These are phyloP conservation scores for Annulohypoxylon nitens DNA, from an alignment of 495 filamentous ascomycete genomes.

Conservation along the genomic window DNA sequence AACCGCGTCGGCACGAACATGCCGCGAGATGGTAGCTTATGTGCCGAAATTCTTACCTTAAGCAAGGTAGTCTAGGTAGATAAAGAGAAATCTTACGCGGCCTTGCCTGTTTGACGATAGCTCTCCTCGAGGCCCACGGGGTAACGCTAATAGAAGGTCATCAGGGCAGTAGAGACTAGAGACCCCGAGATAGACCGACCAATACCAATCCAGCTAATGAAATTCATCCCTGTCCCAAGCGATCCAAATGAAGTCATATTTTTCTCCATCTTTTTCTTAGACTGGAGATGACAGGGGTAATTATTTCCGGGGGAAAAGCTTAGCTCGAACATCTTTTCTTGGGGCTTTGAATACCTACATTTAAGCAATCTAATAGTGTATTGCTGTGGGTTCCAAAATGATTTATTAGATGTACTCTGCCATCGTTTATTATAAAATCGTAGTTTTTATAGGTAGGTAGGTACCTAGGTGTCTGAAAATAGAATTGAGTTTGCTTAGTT, in stretches of 20 bases:
- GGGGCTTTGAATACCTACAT: neutral
- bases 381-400: too few relatives aligned
- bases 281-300: constrained; percentile 19
- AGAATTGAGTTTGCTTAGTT: neutral
- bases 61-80: neutral
- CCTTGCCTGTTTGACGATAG: constrained; percentile 6
- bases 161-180: constrained; percentile 1
- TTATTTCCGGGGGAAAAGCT: constrained; percentile 27
- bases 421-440: too few relatives aligned
- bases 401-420: too few relatives aligned
- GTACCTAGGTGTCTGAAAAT: neutral
- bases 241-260: constrained; percentile 24
- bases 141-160: neutral
- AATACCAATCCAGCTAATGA: neutral
- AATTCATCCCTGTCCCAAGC: neutral
- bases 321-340: constrained; percentile 4
- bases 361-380: too few relatives aligned
- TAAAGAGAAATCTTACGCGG: neutral
- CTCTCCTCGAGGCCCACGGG: neutral
- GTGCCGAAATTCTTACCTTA: neutral
- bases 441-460: too few relatives aligned
- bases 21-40: neutral
- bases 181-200: constrained; percentile 6
- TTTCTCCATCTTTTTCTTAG: constrained; percentile 5
- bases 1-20: constrained; percentile 4